Evolutionary conservation across 352 stramenopile genomes (phyloP), one percentile per base, ranked within the genome.

Genomic region (Phytophthora citricola): DNA sequence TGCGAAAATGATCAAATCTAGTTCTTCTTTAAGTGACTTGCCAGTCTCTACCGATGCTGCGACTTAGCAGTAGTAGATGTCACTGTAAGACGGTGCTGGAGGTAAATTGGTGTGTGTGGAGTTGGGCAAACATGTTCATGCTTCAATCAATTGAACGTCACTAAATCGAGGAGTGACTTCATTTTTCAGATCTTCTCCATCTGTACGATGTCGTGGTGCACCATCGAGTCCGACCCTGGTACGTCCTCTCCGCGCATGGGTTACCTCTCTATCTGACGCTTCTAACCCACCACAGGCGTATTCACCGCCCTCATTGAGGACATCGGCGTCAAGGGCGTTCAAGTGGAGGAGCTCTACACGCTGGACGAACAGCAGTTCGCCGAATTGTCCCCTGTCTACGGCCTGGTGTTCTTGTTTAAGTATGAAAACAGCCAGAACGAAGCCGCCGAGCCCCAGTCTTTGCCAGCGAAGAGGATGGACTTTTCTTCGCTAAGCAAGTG

Each of bases 401-500:
- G 97, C 8, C 79, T 99, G 24, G 94, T 99, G 44, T 99, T 99
- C 69, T 80, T 99, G 14, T 99, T 99, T 81, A 98, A 98, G 75
- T 99, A 94, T 77, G 81, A 89, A 26, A 49, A 70, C 12, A 70
- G 67, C 40, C 78, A 97, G 59, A 76, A 68, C 3, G 59, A 86
- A 24, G 73, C 62, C 20, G 45, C 36, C 4, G 50, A 77, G 24
- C 22, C 31, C 56, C 73, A 24, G 55, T 59, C 9, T 70, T 61
- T 38, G 65, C 69, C 0, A 58, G 57, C 2, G 72, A 83, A 58
- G 78, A 84, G 64, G 82, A 71, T 22, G 78, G 75, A 2, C 59
- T 99, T 5, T 99, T 98, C 78, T 99, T 98, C 81, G 95, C 96
- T n/a, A 96, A 97, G 60, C 89, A 96, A 75, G 87, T 98, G n/a